Evolutionary conservation across 2,329 filamentous ascomycete species (phyloP).

Genomic region (Paracamarosporium sp.): DNA sequence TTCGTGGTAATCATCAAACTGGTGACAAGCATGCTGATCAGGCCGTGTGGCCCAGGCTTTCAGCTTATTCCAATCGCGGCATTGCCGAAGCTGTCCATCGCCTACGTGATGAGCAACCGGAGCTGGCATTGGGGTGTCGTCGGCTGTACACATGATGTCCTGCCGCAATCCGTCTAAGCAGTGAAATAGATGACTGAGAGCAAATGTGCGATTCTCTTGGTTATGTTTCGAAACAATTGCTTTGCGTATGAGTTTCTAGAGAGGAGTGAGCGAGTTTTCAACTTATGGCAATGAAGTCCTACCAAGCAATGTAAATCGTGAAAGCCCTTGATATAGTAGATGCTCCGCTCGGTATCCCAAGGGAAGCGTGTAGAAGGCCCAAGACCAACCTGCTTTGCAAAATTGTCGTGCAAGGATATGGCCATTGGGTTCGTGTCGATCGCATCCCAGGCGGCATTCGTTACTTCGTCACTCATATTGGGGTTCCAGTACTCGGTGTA

Average conservation of each 20-base stretch:
- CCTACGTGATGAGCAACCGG: constrained; percentile 28
- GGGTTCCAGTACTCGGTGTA: constrained; percentile 40
- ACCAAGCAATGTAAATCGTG: constrained; percentile 45
- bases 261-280: background rate
- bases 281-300: constrained; percentile 1
- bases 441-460: constrained; percentile 42
- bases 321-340: constrained; percentile 44
- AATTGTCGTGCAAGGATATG: constrained; percentile 38
- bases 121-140: constrained; percentile 45
- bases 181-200: constrained; percentile 39
- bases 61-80: constrained; percentile 42
- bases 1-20: constrained; percentile 44
- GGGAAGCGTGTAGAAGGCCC: constrained; percentile 37
- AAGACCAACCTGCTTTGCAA: constrained; percentile 29
- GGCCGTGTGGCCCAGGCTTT: constrained; percentile 37
- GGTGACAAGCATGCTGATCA: constrained; percentile 41
- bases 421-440: constrained; percentile 42
- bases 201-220: constrained; percentile 27
- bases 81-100: constrained; percentile 37
- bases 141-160: constrained; percentile 43
- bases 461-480: constrained; percentile 29
- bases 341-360: constrained; percentile 43
- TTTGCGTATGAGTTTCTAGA: constrained; percentile 43
- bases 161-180: constrained; percentile 43
- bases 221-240: constrained; percentile 39